phyloP scores from a whole-genome alignment of 306 rosid genomes.

The Rosa multiflora region DNA sequence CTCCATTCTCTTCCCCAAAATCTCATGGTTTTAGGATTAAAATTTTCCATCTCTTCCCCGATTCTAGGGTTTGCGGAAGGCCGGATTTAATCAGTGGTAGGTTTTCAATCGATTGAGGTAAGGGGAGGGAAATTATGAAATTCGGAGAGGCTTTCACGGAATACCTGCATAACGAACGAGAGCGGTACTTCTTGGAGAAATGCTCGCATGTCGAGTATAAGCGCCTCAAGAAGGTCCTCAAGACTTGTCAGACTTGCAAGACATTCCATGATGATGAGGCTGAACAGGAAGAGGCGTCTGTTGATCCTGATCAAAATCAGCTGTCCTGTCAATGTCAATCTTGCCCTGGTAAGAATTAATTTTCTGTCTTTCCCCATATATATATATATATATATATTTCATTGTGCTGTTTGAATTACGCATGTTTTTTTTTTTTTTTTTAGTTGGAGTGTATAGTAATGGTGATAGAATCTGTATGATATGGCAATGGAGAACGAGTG shows the following conservation, averaged over 20 bases:
- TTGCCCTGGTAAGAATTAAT: slow-evolving; percentile 53
- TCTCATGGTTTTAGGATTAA: no score
- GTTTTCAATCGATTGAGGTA: neutral
- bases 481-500: neutral
- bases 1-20: no score
- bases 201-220: slow-evolving; percentile 71
- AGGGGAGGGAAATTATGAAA: slow-evolving; percentile 46
- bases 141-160: slow-evolving; percentile 66
- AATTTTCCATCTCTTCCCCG: no score
- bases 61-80: no score
- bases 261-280: neutral
- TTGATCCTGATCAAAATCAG: slow-evolving; percentile 16
- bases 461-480: neutral
- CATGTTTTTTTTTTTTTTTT: neutral
- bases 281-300: slow-evolving; percentile 19
- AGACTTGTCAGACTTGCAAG: slow-evolving; percentile 58
- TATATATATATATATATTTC: no score
- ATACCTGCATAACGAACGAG: slow-evolving; percentile 63
- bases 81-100: no score
- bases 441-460: no score
- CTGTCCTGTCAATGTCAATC: slow-evolving; percentile 56
- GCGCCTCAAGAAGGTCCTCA: slow-evolving; percentile 75
- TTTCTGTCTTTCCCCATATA: neutral
- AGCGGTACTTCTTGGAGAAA: slow-evolving; percentile 44
- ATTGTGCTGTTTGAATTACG: neutral